These are phyloP conservation scores for Boletus tylopilopsis DNA, from an alignment of 768 basidiomycete genomes.

Conservation along the genomic window DNA sequence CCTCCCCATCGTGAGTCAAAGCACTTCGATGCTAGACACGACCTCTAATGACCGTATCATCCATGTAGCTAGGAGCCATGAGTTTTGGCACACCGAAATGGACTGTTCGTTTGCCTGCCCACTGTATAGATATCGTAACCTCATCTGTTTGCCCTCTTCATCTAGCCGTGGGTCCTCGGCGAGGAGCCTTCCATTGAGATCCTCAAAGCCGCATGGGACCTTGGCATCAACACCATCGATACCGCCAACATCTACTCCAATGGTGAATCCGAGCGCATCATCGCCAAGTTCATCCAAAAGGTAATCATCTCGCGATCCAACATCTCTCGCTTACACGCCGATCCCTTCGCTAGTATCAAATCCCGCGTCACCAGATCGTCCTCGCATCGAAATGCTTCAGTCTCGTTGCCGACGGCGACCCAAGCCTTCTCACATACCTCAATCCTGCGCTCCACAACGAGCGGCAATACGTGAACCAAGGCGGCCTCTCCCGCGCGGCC, in stretches of 20 bases:
- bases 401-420: constrained; percentile 12
- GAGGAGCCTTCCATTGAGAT: constrained; percentile 30
- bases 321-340: too few species aligned
- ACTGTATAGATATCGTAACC: background rate
- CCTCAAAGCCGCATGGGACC: constrained; percentile 38
- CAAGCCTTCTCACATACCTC: background rate
- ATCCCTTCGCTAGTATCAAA: constrained; percentile 19
- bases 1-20: too few species aligned
- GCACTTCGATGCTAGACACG: too few species aligned
- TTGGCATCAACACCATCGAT: constrained; percentile 39
- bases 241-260: constrained; percentile 36
- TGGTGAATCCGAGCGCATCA: constrained; percentile 34
- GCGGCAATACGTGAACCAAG: constrained; percentile 27
- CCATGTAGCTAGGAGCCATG: constrained; percentile 24
- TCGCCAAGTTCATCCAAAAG: constrained; percentile 37
- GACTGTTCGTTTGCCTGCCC: constrained; percentile 15
- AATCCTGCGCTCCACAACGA: background rate
- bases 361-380: constrained; percentile 31
- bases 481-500: constrained; percentile 33
- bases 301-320: constrained; percentile 9
- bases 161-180: constrained; percentile 25
- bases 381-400: constrained; percentile 28
- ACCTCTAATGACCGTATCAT: too few species aligned
- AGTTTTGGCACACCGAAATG: constrained; percentile 28
- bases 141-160: background rate